Conservation (phyloP, 306 rosid species). For the Prunus kanzakura region DNA sequence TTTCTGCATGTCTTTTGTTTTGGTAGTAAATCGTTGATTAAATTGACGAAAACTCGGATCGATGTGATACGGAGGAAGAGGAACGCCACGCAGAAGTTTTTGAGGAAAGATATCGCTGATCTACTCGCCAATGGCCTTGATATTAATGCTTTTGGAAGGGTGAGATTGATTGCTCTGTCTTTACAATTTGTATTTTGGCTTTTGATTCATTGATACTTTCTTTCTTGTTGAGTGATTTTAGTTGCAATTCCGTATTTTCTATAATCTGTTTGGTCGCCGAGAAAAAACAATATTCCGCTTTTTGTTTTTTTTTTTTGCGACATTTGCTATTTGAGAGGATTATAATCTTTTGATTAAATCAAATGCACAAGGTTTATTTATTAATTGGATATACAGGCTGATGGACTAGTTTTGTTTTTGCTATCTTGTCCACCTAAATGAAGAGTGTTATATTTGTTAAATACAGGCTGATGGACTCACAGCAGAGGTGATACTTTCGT, state of each 20-base stretch:
- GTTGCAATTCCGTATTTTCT: conserved; percentile 10
- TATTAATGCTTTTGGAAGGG: conserved; percentile 80
- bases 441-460: conserved; percentile 29
- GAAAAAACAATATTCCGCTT: background rate
- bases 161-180: conserved; percentile 24
- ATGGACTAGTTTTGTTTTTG: background rate
- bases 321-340: background rate
- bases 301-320: background rate
- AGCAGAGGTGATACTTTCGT: conserved; percentile 60
- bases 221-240: background rate
- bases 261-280: conserved; percentile 4
- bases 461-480: conserved; percentile 88
- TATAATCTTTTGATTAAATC: background rate
- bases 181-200: background rate
- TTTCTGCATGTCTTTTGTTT: conserved; percentile 5
- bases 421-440: background rate
- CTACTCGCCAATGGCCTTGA: conserved; percentile 74
- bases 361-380: background rate
- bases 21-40: conserved; percentile 71
- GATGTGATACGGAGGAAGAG: conserved; percentile 89
- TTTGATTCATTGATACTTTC: conserved; percentile 1
- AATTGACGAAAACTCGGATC: conserved; percentile 84
- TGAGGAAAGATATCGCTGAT: conserved; percentile 87
- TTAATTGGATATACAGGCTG: background rate
- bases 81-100: conserved; percentile 88